Conservation (phyloP, 2,329 filamentous ascomycete species). For the Fusarium sp. region DNA sequence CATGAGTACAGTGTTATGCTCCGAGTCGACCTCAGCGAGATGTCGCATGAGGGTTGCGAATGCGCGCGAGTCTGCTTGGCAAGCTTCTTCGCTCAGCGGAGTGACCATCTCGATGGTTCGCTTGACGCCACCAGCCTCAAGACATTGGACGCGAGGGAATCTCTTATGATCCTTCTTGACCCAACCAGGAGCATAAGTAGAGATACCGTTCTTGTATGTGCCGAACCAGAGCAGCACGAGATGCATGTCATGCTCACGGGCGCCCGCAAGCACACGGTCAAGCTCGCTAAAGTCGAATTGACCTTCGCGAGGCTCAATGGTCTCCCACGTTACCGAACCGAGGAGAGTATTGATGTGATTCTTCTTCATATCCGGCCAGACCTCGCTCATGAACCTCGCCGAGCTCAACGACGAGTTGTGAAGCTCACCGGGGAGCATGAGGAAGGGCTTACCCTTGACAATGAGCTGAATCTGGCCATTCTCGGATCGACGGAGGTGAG, state of each 20-base stretch:
- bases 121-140: constrained; percentile 49
- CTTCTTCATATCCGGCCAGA: constrained; percentile 49
- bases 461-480: constrained; percentile 51
- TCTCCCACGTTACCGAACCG: constrained; percentile 53
- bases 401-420: constrained; percentile 54
- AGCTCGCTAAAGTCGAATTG: constrained; percentile 52
- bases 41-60: constrained; percentile 50
- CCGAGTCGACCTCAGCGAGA: constrained; percentile 56
- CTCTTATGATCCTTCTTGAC: constrained; percentile 52
- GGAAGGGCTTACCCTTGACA: constrained; percentile 53
- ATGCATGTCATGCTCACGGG: constrained; percentile 49
- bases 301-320: constrained; percentile 52
- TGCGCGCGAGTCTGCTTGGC: constrained; percentile 48
- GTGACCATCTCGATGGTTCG: constrained; percentile 51
- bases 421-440: constrained; percentile 52
- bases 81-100: constrained; percentile 45
- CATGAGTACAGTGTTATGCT: constrained; percentile 65
- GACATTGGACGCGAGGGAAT: constrained; percentile 50
- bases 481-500: constrained; percentile 37
- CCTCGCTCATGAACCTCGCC: constrained; percentile 49
- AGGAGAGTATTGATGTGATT: constrained; percentile 50
- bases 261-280: constrained; percentile 49
- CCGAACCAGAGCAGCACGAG: constrained; percentile 56
- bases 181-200: constrained; percentile 52
- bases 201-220: constrained; percentile 55